These are phyloP conservation scores for Salvia miltiorrhiza DNA, from an alignment of 257 asterid species.

Conservation along the genomic window DNA sequence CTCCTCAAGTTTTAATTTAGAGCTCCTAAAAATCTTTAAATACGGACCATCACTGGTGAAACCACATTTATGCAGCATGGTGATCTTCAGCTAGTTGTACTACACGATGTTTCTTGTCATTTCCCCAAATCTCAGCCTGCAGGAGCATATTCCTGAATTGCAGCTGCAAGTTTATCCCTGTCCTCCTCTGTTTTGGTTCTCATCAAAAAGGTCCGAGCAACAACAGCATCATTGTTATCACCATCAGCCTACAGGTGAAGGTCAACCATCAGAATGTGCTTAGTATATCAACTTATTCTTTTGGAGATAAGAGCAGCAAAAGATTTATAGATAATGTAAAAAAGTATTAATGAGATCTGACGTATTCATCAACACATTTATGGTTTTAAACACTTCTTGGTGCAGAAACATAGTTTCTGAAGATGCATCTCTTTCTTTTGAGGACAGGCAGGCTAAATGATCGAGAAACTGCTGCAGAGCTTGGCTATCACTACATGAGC, in stretches of 20 bases:
- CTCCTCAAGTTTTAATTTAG: constrained; percentile 16
- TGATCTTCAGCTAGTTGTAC: constrained; percentile 36
- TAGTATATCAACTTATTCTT: background rate
- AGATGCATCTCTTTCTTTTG: too few relatives aligned
- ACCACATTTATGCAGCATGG: constrained; percentile 7
- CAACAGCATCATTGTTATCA: constrained; percentile 43
- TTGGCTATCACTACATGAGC: too few relatives aligned
- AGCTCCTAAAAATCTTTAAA: constrained; percentile 10
- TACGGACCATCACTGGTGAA: background rate
- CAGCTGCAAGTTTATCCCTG: constrained; percentile 75
- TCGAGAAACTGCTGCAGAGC: too few relatives aligned
- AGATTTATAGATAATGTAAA: background rate
- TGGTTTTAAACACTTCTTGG: too few relatives aligned
- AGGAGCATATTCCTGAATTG: constrained; percentile 81
- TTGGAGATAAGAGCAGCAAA: background rate
- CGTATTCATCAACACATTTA: background rate
- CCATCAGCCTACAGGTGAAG: constrained; percentile 50
- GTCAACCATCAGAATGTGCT: constrained; percentile 18
- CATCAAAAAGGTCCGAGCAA: constrained; percentile 77
- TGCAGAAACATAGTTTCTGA: too few relatives aligned
- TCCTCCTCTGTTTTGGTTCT: constrained; percentile 70
- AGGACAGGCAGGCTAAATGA: too few relatives aligned
- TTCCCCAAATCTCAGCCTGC: constrained; percentile 31
- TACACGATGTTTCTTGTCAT: constrained; percentile 26
- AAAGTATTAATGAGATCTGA: background rate